Evolutionary conservation across 2,329 filamentous ascomycete genomes (phyloP), one percentile per base, ranked within the genome.

Genomic region (Aureobasidium sp.): DNA sequence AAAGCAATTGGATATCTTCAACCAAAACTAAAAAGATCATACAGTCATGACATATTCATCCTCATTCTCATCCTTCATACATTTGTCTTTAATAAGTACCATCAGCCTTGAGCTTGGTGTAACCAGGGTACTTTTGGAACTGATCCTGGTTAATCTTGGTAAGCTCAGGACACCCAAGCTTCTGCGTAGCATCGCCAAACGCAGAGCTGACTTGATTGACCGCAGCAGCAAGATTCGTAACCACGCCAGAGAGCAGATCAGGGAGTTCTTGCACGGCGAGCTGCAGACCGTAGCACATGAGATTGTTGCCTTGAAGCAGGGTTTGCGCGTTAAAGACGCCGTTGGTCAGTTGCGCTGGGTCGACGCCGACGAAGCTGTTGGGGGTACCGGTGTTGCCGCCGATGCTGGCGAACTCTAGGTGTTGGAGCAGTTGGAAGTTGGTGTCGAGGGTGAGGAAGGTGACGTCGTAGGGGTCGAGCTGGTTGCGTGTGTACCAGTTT

Each of bases 301-400:
- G 67, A 65, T 82, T 79, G 69, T 81, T 79, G 15, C 76, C 77
- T 59, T 81, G 62, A 0, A 75, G 65, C 0, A 81, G 67, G 13
- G 69, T 75, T 4, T 65, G 62, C 4, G 67, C 62, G 64, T 78
- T 80, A 63, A 76, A 74, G 0, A 80, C 67, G 25, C 75, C 75
- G 11, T 69, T 69, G 17, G 72, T 74, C 11, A 77, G 60, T 47
- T 74, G 65, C 10, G 46, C 60, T 4, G 74, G 63, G 57, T 75
- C 65, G 29, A 75, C 60, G 5, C 71, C 71, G 27, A 67, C 67
- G 63, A 74, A 74, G 21, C 69, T 67, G 64, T 73, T 69, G 3
- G 63, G 58, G 2, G 62, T 69, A 27, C 71, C 71, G 6, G 69
- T 70, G 64, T 74, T 74, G 53, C 72, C 73, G 47, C 73, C 73